phyloP scores from a whole-genome alignment of 805 yeast genomes.

The Yarrowia hollandica region DNA sequence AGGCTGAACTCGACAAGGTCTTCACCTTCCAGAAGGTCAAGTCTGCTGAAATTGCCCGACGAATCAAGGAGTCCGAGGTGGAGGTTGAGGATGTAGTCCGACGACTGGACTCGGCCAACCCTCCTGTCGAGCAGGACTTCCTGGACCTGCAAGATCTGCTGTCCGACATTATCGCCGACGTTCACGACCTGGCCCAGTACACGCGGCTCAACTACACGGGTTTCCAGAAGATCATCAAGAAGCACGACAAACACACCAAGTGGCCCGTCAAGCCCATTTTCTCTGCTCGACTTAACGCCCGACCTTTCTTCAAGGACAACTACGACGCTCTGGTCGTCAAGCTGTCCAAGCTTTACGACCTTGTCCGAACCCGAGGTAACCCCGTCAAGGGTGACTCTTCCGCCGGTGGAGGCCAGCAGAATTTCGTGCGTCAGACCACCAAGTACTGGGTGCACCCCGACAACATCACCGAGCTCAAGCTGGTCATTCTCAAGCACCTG shows the following conservation, averaged over 20 bases:
- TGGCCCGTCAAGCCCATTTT: slow-evolving; percentile 86
- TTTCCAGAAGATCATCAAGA: slow-evolving; percentile 92
- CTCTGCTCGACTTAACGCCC: slow-evolving; percentile 87
- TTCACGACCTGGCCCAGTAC: slow-evolving; percentile 93
- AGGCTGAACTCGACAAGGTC: slow-evolving; percentile 87
- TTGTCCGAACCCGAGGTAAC: slow-evolving; percentile 93
- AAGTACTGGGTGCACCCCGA: slow-evolving; percentile 99
- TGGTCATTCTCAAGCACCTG: slow-evolving; percentile 86
- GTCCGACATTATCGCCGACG: slow-evolving; percentile 91
- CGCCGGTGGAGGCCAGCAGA: slow-evolving; percentile 98
- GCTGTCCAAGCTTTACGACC: slow-evolving; percentile 82
- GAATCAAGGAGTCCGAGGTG: slow-evolving; percentile 78
- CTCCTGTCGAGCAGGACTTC: slow-evolving; percentile 58
- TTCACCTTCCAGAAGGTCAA: slow-evolving; percentile 88
- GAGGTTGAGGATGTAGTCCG: slow-evolving; percentile 68
- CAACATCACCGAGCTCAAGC: slow-evolving; percentile 92
- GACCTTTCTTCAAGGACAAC: slow-evolving; percentile 94
- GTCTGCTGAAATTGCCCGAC: slow-evolving; percentile 77
- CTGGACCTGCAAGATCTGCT: slow-evolving; percentile 73
- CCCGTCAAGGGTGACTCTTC: slow-evolving; percentile 93
- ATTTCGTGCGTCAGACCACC: slow-evolving; percentile 97
- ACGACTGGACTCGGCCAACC: slow-evolving; percentile 50
- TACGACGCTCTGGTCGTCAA: slow-evolving; percentile 87
- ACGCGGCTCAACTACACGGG: slow-evolving; percentile 94
- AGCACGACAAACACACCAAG: slow-evolving; percentile 88